Base-by-base conservation (phyloP, 805 yeast genomes). In the Cyberlindnera bimundalis region DNA sequence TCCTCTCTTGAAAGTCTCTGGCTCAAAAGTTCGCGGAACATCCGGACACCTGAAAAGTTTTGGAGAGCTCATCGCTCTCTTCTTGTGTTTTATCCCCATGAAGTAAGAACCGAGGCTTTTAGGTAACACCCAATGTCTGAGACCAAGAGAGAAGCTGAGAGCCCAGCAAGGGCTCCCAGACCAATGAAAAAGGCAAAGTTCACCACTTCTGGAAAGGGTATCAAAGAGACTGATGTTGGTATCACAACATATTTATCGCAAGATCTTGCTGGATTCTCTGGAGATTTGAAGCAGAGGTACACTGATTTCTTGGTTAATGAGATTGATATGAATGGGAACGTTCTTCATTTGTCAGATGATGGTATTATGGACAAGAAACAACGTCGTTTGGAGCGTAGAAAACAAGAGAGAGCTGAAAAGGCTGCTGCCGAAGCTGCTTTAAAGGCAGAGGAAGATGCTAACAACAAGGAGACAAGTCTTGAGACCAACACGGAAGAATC, bases 281-380 rank as follows among this genome's bases (percentile, higher is more conserved):
- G 98, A 3, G 71, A 74, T 12, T 69, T 93, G 53, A 93, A 93
- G 61, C 95, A 86, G 57, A 70, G 96, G 46, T 90, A 89, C 63
- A 82, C 96, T 11, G 99, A 93, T 60, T 93, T 93, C 60, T 73
- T 87, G 58, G 99, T 93, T 33, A 87, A 89, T 62, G 99, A 93
- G 62, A 83, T 93, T 42, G 83, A 72, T 45, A 52, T 64, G 23
- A 65, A 76, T 17, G 95, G 86, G 1, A 64, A 75, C 2, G 96
- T 89, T 2, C 74, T 90, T 11, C 90, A 81, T 59, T 68, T 93
- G 46, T 59, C 65, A 9, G 96, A 90, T 55, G 76, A 78, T 39
- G 96, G 97, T 5, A 66, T 83, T 32, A 68, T 71, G 35, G 61
- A 69, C 39, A 71, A 64, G 63, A 72, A 70, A 61, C 78, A 68